Base-by-base conservation (phyloP, 2,329 filamentous ascomycete genomes). In the Penicillium sumatraense region DNA sequence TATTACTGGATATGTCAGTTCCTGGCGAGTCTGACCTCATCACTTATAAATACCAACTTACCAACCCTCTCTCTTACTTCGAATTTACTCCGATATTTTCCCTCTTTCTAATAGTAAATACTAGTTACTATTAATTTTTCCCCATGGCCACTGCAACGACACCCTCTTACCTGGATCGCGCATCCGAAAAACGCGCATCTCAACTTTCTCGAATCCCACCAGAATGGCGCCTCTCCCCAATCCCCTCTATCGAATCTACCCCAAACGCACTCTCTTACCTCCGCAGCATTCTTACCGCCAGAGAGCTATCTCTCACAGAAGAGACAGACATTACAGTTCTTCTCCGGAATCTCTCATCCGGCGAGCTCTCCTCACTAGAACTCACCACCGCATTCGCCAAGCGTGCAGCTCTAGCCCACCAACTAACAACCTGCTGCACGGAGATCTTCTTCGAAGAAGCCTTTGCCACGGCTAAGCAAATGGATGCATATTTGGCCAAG, bases 401-500 rank as follows among this genome's bases (percentile, higher is more conserved):
- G 16, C 64, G 70, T 20, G 67, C 70, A 3, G 66, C 69, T 8
- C 56, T 72, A 13, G 69, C 70, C 7, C 70, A 72, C 44, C 69
- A 72, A 63, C 54, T 72, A 45, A 68, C 62, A 38, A 69, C 64
- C 53, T 82, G 80, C 44, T 70, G 82, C 3, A 79, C 77, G 0
- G 81, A 85, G 58, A 79, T 80, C 23, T 79, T 82, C 59, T 81
- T 83, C 59, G 74, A 80, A 14, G 70, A 76, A 5, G 83, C 82
- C 0, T 49, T 84, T 0, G 56, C 70, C 6, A 72, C 72, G 2
- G 81, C 81, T 0, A 70, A 72, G 38, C 66, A 70, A 16, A 72
- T 84, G 1, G 81, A 84, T 44, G 67, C 70, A 0, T 72, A 79
- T 52, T 72, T 74, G 16, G 62, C 65, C 1, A 60, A 70, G 16